Base-by-base conservation (phyloP, 345 rosid genomes). In the Euphorbia peplus region DNA sequence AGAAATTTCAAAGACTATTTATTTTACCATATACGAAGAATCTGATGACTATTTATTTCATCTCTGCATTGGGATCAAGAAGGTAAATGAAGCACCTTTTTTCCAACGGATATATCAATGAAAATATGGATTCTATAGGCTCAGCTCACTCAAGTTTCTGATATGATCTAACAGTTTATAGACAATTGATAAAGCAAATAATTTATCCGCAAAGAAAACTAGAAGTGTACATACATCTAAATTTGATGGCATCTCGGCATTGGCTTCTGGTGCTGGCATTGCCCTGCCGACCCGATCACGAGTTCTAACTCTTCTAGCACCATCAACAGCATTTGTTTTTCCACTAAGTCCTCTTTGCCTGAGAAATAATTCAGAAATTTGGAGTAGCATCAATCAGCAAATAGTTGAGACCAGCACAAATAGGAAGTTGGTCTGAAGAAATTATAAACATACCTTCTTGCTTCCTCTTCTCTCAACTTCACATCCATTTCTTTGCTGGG, bases 401-500 rank as follows among this genome's bases (percentile, higher is more conserved):
- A 71, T 46, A 12, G n/a, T 60, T 62, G 30, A 51, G 54, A 63
- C 66, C 30, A 59, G 26, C 22, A 50, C 65, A 70, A 68, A 16
- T 51, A 46, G 60, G 60, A 4, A 25, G 64, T 3, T 50, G 67
- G 66, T 62, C 60, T 19, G 35, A 72, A 55, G 29, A 75, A 73
- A 48, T 46, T 66, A 63, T 72, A 47, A 59, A 19, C 66, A 75
- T 12, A 93, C 98, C 96, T 91, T 78, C 89, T 83, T 25, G 92
- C 85, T 81, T 84, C 92, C 73, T 93, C 87, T 44, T 89, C 95
- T 70, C 96, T 82, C 77, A 85, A 80, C 56, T 87, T 89, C 69
- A 87, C 88, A 84, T 89, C 90, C 80, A 93, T 74, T 81, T 90
- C 98, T 81, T 93, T 93, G 69, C 93, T 84, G 56, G 98, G 98